Evolutionary conservation across 176 grass and related monocot species (phyloP), one percentile per base, ranked within the genome.

Genomic region (Lolium multiflorum): DNA sequence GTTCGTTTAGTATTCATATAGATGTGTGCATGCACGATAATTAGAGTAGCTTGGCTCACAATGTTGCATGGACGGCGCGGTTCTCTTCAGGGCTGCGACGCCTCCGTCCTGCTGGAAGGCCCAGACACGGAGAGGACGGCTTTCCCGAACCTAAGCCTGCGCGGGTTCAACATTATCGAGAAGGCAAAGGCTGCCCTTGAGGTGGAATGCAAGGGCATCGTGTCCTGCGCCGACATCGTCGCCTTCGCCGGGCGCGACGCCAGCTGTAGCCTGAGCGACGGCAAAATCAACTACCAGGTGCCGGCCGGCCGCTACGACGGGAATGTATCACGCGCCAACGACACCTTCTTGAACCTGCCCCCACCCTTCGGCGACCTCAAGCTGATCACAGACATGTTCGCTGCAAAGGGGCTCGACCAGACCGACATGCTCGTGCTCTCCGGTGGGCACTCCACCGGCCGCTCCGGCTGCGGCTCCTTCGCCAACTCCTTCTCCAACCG

Each of bases 241-340:
- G 86, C 90, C 59, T 92, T 92, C 65, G 86, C 82, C 20, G 90
- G 74, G 24, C 86, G 86, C 12, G 89, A 92, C 88, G 74, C 87
- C 1, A 71, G 57, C 37, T 48, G 14, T 61, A 7, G 63, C 55
- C 83, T 88, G 37, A 85, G 83, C 83, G 0, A 7, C 13, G 0
- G 6, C 31, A 21, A 4, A 0, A 57, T 91, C 15, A 2, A 59
- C 74, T 89, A 89, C 71, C n/a, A 21, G 6, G 74, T 94, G 76
- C 82, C 88, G 2, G 84, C 88, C 0, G 91, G 91, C 4, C 86
- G 91, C 60, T 77, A 52, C 2, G 92, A 91, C 74, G 89, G 92
- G 0, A 71, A 6, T 4, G 71, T 82, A 21, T 92, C 86, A n/a
- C n/a, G 39, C 35, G 44, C 9, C 4, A 11, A 0, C 11, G 82